Evolutionary conservation across 139 green algal genomes (phyloP).

Genomic region (Volvox reticuliferus): DNA sequence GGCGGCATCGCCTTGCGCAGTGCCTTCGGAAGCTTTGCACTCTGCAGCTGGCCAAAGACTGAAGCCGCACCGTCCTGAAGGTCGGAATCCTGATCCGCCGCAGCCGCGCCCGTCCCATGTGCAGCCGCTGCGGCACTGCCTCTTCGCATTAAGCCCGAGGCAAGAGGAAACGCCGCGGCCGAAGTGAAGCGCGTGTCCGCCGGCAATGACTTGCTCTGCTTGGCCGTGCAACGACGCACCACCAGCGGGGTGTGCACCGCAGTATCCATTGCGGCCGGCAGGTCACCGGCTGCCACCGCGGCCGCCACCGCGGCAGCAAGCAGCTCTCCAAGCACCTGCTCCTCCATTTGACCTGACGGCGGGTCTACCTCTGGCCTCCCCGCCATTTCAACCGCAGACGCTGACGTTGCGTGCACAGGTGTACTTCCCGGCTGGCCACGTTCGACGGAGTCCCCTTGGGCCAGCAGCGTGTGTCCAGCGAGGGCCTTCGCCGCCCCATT

Average conservation of each 20-base stretch:
- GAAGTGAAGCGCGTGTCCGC: constrained; percentile 10
- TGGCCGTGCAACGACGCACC: not conserved
- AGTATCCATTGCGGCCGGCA: not conserved
- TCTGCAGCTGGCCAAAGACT: not conserved
- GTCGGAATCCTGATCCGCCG: not conserved
- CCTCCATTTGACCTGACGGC: not conserved
- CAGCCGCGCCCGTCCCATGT: not conserved
- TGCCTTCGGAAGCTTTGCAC: not conserved
- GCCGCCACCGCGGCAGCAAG: not conserved
- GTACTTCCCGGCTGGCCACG: too few relatives aligned
- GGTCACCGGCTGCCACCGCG: not conserved
- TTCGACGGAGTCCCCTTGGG: too few relatives aligned
- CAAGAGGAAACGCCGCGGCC: not conserved
- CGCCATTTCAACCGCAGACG: too few relatives aligned
- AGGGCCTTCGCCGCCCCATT: too few relatives aligned
- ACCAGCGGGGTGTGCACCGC: not conserved
- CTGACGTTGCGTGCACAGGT: too few relatives aligned
- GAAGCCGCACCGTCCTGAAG: not conserved
- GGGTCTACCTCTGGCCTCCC: not conserved
- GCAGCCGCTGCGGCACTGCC: not conserved
- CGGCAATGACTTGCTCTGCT: constrained; percentile 25
- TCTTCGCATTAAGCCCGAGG: not conserved
- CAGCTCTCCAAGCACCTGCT: not conserved
- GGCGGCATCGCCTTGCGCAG: not conserved
- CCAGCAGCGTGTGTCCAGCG: too few relatives aligned